These are phyloP conservation scores for Phytophthora macrochlamydospora DNA, from an alignment of 352 stramenopile genomes.

Conservation along the genomic window DNA sequence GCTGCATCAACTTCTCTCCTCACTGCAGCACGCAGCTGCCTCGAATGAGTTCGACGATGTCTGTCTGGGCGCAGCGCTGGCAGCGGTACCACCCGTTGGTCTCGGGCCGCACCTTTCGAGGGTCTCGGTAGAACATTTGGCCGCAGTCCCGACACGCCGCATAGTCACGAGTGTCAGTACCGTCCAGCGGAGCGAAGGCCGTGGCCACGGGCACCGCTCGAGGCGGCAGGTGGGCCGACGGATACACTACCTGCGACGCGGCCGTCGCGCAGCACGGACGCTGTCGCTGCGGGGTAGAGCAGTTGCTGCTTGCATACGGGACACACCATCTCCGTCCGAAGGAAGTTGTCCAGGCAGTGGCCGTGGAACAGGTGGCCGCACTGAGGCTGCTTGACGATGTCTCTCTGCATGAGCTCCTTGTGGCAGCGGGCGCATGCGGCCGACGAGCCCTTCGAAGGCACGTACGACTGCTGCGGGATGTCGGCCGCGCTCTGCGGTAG, in stretches of 20 bases:
- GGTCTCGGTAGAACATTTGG: slow-evolving; percentile 69
- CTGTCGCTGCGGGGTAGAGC: slow-evolving; percentile 50
- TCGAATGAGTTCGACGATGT: slow-evolving; percentile 57
- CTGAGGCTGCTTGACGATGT: slow-evolving; percentile 56
- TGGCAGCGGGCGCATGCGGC: slow-evolving; percentile 48
- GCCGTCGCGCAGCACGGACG: slow-evolving; percentile 20
- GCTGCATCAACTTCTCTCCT: slow-evolving; percentile 2
- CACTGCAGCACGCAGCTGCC: slow-evolving; percentile 64
- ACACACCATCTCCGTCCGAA: slow-evolving; percentile 50
- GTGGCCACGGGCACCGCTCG: slow-evolving; percentile 31
- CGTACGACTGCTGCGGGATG: slow-evolving; percentile 29
- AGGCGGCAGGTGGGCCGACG: slow-evolving; percentile 16
- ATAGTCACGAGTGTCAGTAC: slow-evolving; percentile 45
- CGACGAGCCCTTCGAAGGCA: slow-evolving; percentile 19
- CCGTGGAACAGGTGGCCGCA: slow-evolving; percentile 74
- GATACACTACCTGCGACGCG: slow-evolving; percentile 21
- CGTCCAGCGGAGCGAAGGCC: slow-evolving; percentile 35
- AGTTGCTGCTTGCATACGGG: slow-evolving; percentile 65
- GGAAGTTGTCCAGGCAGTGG: slow-evolving; percentile 59
- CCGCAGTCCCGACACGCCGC: slow-evolving; percentile 65
- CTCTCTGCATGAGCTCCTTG: slow-evolving; percentile 30
- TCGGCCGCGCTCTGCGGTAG: slow-evolving; percentile 37
- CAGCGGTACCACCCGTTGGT: slow-evolving; percentile 79
- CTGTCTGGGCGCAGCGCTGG: slow-evolving; percentile 50
- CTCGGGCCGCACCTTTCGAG: slow-evolving; percentile 50